Evolutionary conservation across 768 basidiomycete species (phyloP).

Genomic region (Boletus bicolor): DNA sequence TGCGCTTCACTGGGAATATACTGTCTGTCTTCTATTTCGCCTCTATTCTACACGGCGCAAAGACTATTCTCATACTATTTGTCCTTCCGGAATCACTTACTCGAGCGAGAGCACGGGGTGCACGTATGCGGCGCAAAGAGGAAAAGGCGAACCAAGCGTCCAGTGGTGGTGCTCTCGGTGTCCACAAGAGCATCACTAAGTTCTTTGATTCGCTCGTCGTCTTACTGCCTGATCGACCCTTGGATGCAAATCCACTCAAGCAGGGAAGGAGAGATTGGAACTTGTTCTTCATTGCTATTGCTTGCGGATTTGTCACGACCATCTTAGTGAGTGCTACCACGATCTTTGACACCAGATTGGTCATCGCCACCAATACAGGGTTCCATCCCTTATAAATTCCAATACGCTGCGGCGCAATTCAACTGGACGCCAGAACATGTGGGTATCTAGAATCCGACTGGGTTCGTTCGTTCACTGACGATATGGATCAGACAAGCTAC

Average conservation of each 20-base stretch:
- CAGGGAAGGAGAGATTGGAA: slow-evolving; percentile 57
- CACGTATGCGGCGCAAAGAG: slow-evolving; percentile 14
- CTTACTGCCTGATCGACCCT: slow-evolving; percentile 46
- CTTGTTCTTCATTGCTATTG: slow-evolving; percentile 52
- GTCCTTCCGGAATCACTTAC: slow-evolving; percentile 80
- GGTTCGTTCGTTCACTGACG: neutral
- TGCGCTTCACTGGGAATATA: slow-evolving; percentile 50
- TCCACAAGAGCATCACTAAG: slow-evolving; percentile 45
- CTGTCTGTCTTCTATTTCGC: slow-evolving; percentile 75
- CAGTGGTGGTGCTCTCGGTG: neutral
- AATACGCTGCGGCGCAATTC: slow-evolving; percentile 61
- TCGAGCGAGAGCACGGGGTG: slow-evolving; percentile 37
- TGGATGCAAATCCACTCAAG: slow-evolving; percentile 39
- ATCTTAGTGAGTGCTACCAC: slow-evolving; percentile 41
- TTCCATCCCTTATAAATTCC: slow-evolving; percentile 54
- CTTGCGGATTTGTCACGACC: slow-evolving; percentile 45
- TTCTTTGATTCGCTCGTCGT: slow-evolving; percentile 74
- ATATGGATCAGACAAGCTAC: slow-evolving; percentile 58
- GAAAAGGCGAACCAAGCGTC: slow-evolving; percentile 9
- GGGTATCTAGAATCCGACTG: slow-evolving; percentile 14
- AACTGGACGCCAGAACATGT: slow-evolving; percentile 68
- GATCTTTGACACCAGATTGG: neutral
- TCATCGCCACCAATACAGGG: slow-evolving; percentile 40
- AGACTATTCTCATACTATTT: slow-evolving; percentile 48
- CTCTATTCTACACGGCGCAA: slow-evolving; percentile 45